These are phyloP conservation scores for Solanum paucissectum DNA, from an alignment of 257 asterid species.

Conservation along the genomic window DNA sequence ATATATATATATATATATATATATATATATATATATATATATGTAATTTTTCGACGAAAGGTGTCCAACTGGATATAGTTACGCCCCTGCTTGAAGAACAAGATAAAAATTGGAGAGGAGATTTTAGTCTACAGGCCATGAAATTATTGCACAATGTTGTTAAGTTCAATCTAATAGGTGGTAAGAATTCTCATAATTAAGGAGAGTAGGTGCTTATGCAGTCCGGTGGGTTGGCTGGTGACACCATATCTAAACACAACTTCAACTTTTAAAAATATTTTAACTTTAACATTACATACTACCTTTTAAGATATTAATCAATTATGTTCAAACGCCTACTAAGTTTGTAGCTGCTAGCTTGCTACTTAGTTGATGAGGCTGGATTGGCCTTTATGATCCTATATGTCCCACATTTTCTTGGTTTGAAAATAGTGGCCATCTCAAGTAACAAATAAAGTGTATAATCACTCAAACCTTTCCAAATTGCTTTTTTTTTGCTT, in stretches of 20 bases:
- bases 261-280: no score
- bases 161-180: not conserved
- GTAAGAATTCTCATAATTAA: not conserved
- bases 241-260: not conserved
- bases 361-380: not conserved
- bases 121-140: not conserved
- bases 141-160: not conserved
- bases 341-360: not conserved
- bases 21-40: no score
- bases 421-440: not conserved
- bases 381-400: not conserved
- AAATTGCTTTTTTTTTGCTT: no score
- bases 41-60: no score
- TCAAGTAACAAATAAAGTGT: not conserved
- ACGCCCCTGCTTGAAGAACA: not conserved
- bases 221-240: not conserved
- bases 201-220: not conserved
- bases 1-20: no score
- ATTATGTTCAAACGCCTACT: not conserved
- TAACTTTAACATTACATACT: not conserved
- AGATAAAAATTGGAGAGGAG: not conserved
- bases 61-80: no score
- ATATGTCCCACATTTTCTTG: not conserved
- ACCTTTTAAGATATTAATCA: not conserved
- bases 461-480: not conserved